Percentiles rank a stretch among this genome's conserved stretches.
Conservation (phyloP, 177 flowering plant species). For the Telopea speciosissima region DNA sequence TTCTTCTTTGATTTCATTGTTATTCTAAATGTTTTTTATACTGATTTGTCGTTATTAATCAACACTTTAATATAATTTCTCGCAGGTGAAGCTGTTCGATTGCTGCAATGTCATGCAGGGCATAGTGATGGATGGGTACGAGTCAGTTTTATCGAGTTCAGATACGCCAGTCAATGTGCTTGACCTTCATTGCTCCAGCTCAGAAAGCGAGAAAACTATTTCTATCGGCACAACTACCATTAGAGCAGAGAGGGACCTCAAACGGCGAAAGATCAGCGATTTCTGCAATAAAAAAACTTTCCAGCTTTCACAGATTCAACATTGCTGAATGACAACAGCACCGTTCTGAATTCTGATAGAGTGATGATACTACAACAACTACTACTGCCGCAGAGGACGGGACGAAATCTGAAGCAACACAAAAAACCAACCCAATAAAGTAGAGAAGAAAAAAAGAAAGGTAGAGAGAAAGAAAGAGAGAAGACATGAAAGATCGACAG, state of each 20-base stretch:
- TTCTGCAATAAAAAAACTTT: too few relatives aligned
- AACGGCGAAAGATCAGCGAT: neutral
- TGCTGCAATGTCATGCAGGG: slow-evolving; percentile 33
- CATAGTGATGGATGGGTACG: slow-evolving; percentile 20
- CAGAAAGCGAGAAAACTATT: neutral
- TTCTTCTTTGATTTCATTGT: too few relatives aligned
- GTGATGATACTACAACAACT: too few relatives aligned
- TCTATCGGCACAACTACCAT: neutral
- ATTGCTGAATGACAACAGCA: neutral
- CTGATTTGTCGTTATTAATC: neutral
- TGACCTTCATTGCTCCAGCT: slow-evolving; percentile 17
- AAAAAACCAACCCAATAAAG: too few relatives aligned
- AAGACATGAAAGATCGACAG: neutral
- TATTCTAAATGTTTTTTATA: too few relatives aligned
- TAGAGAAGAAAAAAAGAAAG: neutral
- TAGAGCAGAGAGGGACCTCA: neutral
- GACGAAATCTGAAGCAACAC: too few relatives aligned
- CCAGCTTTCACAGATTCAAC: neutral
- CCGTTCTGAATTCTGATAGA: neutral
- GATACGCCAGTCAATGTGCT: slow-evolving; percentile 47
- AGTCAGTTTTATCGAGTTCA: slow-evolving; percentile 27
- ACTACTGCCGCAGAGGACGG: too few relatives aligned
- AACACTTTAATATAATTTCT: neutral
- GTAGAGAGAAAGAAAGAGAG: too few relatives aligned
- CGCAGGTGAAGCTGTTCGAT: slow-evolving; percentile 37